phyloP scores from a whole-genome alignment of 768 basidiomycete species.

The Coprinopsis marcescibilis region DNA sequence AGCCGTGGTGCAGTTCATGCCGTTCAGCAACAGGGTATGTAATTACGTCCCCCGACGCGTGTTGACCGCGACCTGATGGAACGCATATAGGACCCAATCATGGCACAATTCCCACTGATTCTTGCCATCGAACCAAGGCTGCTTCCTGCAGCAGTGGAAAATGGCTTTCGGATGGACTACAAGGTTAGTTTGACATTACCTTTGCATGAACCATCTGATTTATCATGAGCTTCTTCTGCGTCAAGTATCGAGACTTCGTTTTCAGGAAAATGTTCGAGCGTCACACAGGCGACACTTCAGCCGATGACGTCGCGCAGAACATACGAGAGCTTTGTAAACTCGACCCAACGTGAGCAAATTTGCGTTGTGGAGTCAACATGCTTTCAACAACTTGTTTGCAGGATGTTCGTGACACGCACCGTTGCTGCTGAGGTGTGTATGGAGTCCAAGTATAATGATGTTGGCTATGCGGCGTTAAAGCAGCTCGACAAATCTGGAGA shows the following conservation, averaged over 20 bases:
- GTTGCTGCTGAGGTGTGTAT: slow-evolving; percentile 82
- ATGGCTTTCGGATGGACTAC: slow-evolving; percentile 75
- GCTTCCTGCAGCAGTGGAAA: slow-evolving; percentile 62
- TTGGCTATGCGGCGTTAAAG: slow-evolving; percentile 65
- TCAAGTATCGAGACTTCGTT: slow-evolving; percentile 86
- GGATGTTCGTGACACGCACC: slow-evolving; percentile 79
- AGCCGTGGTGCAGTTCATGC: slow-evolving; percentile 54
- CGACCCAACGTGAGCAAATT: slow-evolving; percentile 50
- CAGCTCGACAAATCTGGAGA: slow-evolving; percentile 57
- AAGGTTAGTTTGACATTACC: slow-evolving; percentile 40
- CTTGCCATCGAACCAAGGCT: slow-evolving; percentile 73
- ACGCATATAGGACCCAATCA: slow-evolving; percentile 60
- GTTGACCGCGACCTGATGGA: slow-evolving; percentile 12
- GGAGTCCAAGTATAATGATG: slow-evolving; percentile 69
- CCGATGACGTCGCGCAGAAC: slow-evolving; percentile 62
- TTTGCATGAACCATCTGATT: background rate
- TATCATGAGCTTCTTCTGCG: slow-evolving; percentile 5
- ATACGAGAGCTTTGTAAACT: slow-evolving; percentile 68
- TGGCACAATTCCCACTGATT: slow-evolving; percentile 70
- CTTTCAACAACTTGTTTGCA: slow-evolving; percentile 21
- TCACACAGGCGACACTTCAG: slow-evolving; percentile 42
- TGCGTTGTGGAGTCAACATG: slow-evolving; percentile 8
- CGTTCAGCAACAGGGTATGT: slow-evolving; percentile 63
- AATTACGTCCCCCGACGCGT: slow-evolving; percentile 10
- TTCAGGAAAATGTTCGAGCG: slow-evolving; percentile 84